Percentiles rank a stretch among this genome's conserved stretches.
phyloP scores from a whole-genome alignment of 2,329 filamentous ascomycete species.

The Sphaceloma murrayae region DNA sequence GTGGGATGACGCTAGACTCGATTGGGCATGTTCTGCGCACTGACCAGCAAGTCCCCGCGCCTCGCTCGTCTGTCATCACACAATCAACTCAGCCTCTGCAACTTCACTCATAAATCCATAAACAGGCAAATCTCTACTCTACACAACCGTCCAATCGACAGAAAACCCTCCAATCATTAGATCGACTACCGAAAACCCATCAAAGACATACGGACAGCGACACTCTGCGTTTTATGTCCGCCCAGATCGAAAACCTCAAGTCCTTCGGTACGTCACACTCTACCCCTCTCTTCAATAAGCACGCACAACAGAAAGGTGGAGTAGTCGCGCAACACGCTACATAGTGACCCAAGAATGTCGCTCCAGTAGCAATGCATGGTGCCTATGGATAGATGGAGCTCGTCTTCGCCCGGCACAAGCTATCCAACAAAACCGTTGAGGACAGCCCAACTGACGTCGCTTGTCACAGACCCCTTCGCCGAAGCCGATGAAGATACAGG shows the following conservation, averaged over 20 bases:
- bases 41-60: too few relatives aligned
- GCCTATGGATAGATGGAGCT: not conserved
- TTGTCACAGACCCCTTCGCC: slow-evolving; percentile 88
- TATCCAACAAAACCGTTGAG: slow-evolving; percentile 16
- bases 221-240: slow-evolving; percentile 63
- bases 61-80: too few relatives aligned
- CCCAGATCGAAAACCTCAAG: slow-evolving; percentile 85
- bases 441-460: slow-evolving; percentile 14
- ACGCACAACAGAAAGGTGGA: not conserved
- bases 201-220: slow-evolving; percentile 17
- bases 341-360: too few relatives aligned
- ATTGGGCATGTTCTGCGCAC: too few relatives aligned
- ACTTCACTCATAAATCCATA: slow-evolving; percentile 16
- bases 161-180: slow-evolving; percentile 5
- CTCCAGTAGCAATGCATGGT: too few relatives aligned
- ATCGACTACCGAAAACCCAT: slow-evolving; percentile 6
- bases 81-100: slow-evolving; percentile 11
- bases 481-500: slow-evolving; percentile 99
- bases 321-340: too few relatives aligned
- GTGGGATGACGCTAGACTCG: too few relatives aligned
- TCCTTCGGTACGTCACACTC: slow-evolving; percentile 65
- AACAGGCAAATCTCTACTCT: slow-evolving; percentile 16
- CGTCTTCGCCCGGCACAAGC: not conserved
- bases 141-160: slow-evolving; percentile 6
- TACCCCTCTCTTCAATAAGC: slow-evolving; percentile 8